Evolutionary conservation across 1,284 basidiomycete genomes (phyloP).

Genomic region (Sporisorium scitamineum): DNA sequence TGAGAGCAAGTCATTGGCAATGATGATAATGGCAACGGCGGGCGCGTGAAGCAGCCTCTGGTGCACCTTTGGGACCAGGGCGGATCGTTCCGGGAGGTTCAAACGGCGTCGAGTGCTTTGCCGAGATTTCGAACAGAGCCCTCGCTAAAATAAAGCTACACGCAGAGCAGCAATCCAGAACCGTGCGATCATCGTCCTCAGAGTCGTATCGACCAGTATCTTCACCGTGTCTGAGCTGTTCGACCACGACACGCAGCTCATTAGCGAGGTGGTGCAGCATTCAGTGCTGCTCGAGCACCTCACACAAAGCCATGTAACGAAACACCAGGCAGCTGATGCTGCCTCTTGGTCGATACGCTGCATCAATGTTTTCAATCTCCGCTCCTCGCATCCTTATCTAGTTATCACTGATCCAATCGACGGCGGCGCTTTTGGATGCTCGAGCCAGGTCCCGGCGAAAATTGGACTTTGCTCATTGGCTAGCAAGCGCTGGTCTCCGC

Average conservation of each 20-base stretch:
- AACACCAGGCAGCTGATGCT: neutral
- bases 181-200: too few relatives aligned
- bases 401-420: conserved; percentile 5
- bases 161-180: too few relatives aligned
- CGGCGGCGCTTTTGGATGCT: neutral
- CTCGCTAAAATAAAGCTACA: neutral
- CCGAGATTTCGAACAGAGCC: neutral
- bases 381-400: neutral
- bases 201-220: neutral
- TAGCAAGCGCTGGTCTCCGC: neutral
- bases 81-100: neutral
- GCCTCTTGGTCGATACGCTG: too few relatives aligned
- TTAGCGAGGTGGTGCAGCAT: too few relatives aligned
- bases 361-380: conserved; percentile 1
- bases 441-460: neutral
- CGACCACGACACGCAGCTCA: too few relatives aligned
- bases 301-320: too few relatives aligned
- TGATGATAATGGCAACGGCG: neutral
- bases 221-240: neutral
- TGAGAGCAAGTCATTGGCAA: too few relatives aligned
- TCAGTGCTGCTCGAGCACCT: too few relatives aligned
- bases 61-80: too few relatives aligned
- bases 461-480: neutral
- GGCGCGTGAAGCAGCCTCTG: too few relatives aligned
- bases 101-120: neutral